A percentile compares a stretch with the other conserved stretches of the same genome.
phyloP scores from a whole-genome alignment of 2,329 filamentous ascomycete genomes.

The Fusarium neocosmosporiellum region DNA sequence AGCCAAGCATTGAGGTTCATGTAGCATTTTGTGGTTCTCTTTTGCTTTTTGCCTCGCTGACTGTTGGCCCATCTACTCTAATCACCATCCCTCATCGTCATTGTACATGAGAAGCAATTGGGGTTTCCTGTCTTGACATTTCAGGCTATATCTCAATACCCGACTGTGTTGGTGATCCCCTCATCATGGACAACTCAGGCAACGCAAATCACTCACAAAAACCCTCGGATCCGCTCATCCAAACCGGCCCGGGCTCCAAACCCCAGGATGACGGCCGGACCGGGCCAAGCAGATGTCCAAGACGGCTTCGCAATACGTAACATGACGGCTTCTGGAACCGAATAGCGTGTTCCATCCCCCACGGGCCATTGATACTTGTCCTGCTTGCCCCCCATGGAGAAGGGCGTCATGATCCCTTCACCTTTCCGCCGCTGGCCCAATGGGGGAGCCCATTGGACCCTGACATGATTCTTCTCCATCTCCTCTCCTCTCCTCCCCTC shows the following conservation, averaged over 20 bases:
- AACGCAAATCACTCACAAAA: neutral
- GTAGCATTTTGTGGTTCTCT: neutral
- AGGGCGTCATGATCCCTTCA: conserved; percentile 20
- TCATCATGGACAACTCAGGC: conserved; percentile 8
- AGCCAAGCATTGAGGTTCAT: neutral
- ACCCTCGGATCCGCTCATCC: conserved; percentile 19
- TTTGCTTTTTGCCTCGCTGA: neutral
- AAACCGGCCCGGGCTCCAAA: conserved; percentile 31
- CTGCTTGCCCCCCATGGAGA: conserved; percentile 26
- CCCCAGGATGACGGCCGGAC: conserved; percentile 29
- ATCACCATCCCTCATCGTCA: conserved; percentile 10
- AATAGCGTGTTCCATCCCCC: conserved; percentile 30
- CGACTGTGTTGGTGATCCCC: neutral
- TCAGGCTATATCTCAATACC: neutral
- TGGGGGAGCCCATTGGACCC: conserved; percentile 25
- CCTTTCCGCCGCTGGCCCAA: conserved; percentile 13
- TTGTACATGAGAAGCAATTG: conserved; percentile 3
- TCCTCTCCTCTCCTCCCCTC: neutral
- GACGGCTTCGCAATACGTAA: conserved; percentile 36
- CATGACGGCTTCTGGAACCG: conserved; percentile 36
- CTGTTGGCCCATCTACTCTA: neutral
- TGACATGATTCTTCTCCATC: conserved; percentile 5
- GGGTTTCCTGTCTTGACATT: neutral
- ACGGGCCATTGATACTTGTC: conserved; percentile 12
- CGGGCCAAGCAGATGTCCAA: conserved; percentile 20